Evolutionary conservation across 2,329 filamentous ascomycete genomes (phyloP).

Genomic region (Exutisphaerella laricina): DNA sequence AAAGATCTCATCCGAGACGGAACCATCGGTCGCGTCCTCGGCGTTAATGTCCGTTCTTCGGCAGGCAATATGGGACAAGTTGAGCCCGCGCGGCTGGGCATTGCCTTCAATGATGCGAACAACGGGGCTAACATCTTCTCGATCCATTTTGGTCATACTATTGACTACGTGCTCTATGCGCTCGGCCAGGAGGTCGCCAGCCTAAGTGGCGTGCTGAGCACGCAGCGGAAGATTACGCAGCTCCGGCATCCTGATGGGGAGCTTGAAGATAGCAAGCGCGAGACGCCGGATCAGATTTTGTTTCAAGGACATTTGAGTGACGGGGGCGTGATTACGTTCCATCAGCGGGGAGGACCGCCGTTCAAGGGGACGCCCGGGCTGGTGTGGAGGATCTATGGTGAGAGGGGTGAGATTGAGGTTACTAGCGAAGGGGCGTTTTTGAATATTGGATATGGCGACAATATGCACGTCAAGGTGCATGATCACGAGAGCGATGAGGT

Average conservation of each 20-base stretch:
- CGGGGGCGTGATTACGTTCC: conserved; percentile 5
- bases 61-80: conserved; percentile 4
- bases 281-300: conserved; percentile 8
- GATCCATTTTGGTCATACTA: conserved; percentile 8
- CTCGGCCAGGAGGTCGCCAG: not conserved
- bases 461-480: conserved; percentile 4
- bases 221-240: conserved; percentile 1
- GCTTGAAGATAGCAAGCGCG: conserved; percentile 3
- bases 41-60: conserved; percentile 1
- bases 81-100: conserved; percentile 1
- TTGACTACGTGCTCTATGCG: conserved; percentile 7
- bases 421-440: conserved; percentile 1
- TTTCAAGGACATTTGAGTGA: conserved; percentile 4
- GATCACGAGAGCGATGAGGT: conserved; percentile 6
- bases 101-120: conserved; percentile 1
- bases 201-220: conserved; percentile 2
- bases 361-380: conserved; percentile 6
- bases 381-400: conserved; percentile 8
- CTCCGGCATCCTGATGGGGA: conserved; percentile 1
- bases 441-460: conserved; percentile 6
- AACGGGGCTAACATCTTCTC: conserved; percentile 6
- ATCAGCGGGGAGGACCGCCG: conserved; percentile 5
- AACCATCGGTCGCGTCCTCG: conserved; percentile 39
- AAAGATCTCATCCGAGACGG: conserved; percentile 40
- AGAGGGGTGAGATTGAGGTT: conserved; percentile 8